Evolutionary conservation across 305 asterid genomes (phyloP).

Genomic region (Stenogyne calaminthoides): DNA sequence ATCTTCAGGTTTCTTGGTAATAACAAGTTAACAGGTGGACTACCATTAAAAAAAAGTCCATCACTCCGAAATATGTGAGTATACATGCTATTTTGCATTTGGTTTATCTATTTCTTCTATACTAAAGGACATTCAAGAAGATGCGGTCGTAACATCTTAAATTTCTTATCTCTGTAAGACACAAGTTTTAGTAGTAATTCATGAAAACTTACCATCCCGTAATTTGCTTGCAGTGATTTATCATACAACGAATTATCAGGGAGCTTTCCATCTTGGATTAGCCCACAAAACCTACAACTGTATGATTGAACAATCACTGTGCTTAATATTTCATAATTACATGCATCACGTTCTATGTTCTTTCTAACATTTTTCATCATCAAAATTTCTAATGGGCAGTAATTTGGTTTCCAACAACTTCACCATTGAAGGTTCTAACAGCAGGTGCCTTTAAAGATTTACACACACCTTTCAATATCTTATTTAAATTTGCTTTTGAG

Average conservation of each 20-base stretch:
- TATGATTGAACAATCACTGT: constrained; percentile 31
- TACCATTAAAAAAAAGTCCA: constrained; percentile 48
- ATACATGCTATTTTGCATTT: not conserved
- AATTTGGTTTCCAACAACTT: constrained; percentile 83
- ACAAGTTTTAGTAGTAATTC: no score
- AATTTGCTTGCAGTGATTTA: constrained; percentile 61
- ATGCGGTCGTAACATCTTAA: constrained; percentile 1
- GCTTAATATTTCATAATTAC: not conserved
- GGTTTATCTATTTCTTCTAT: not conserved
- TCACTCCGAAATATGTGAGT: constrained; percentile 55
- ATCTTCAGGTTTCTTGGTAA: constrained; percentile 72
- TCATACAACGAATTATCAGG: constrained; percentile 82
- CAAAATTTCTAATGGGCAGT: constrained; percentile 34
- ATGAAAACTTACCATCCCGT: not conserved
- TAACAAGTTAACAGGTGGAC: constrained; percentile 54
- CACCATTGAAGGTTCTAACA: constrained; percentile 43
- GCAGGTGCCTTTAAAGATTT: constrained; percentile 48
- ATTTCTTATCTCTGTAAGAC: not conserved
- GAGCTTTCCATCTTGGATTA: constrained; percentile 73
- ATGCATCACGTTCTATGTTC: not conserved
- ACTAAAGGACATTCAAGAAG: not conserved
- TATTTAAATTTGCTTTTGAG: not conserved
- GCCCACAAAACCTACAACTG: constrained; percentile 55
- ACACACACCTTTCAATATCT: not conserved
- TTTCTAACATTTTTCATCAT: not conserved